A percentile compares a stretch with the other conserved stretches of the same genome.
Evolutionary conservation across 441 rosid species (phyloP).

Genomic region (Gossypium lobatum): DNA sequence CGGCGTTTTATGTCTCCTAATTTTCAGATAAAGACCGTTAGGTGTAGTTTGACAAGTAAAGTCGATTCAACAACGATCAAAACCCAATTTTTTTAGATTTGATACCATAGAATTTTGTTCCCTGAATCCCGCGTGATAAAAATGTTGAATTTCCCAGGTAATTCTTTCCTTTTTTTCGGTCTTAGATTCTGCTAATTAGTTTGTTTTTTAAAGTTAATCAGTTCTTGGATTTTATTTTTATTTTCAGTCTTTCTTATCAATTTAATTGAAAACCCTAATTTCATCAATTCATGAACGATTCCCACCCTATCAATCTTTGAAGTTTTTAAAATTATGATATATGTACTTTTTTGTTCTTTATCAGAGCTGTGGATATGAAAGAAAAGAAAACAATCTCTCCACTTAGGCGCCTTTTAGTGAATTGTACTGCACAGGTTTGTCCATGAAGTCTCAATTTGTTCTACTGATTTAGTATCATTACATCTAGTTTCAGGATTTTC

Average conservation of each 20-base stretch:
- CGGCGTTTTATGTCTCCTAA: not conserved
- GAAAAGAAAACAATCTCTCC: conserved; percentile 57
- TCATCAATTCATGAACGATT: not conserved
- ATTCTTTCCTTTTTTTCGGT: not conserved
- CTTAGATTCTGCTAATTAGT: not conserved
- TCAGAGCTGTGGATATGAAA: conserved; percentile 61
- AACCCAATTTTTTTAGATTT: not conserved
- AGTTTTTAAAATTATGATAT: not conserved
- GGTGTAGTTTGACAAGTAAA: not conserved
- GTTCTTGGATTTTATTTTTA: not conserved
- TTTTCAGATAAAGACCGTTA: not conserved
- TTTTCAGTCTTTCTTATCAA: not conserved
- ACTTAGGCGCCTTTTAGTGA: conserved; percentile 62
- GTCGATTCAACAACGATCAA: not conserved
- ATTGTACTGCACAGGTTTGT: conserved; percentile 79
- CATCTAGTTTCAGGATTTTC: not conserved
- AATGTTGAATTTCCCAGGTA: not conserved
- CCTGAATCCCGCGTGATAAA: not conserved
- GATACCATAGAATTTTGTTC: not conserved
- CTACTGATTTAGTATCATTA: not conserved
- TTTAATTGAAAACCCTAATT: conserved; percentile 2
- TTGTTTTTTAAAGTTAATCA: not conserved
- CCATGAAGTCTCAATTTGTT: not conserved
- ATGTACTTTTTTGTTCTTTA: not conserved
- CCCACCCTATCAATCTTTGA: not conserved